Evolutionary conservation across 768 basidiomycete genomes (phyloP), one percentile per base, ranked within the genome.

Genomic region (Agrocybe pediades): DNA sequence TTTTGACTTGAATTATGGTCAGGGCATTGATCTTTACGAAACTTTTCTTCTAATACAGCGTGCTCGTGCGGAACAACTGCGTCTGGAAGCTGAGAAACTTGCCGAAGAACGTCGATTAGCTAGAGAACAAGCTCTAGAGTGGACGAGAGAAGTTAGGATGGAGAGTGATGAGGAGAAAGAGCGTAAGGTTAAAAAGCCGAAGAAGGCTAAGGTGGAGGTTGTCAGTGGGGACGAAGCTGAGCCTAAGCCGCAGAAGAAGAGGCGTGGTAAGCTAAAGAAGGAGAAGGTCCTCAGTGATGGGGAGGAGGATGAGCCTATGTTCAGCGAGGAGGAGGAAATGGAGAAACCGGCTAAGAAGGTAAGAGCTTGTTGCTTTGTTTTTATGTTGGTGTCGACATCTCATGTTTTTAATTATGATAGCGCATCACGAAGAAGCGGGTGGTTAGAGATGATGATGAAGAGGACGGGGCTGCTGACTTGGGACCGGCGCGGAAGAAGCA

Each of bases 91-190:
- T 0, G 91, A 89, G 63, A 85, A 82, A 60, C 71, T 97, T n/a
- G 88, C 88, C 0, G 90, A 88, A 64, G 83, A 89, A 62, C 85
- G 95, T 6, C 80, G 85, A 25, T 63, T 80, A 44, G 90, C 88
- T 23, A 76, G 89, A 9, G 93, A 92, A 66, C 85, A 92, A 63
- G 89, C 90, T 0, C 79, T 84, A 65, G 82, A 86, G 67, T 93
- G 90, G 90, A 86, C 85, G 17, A 71, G 81, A 40, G 84, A 88
- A 52, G 81, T 82, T 11, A 79, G 80, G 57, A 79, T 84, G 71
- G 87, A 80, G 26, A 86, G 88, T 62, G 88, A 91, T 36, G 92
- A 94, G 54, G 92, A 95, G 61, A 82, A 83, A 44, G 91, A 92
- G 66, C 78, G 78, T 46, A 83, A 78, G 57, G 71, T 75, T 4